Evolutionary conservation across 495 filamentous ascomycete species (phyloP).

Genomic region (Podospora appendiculata): DNA sequence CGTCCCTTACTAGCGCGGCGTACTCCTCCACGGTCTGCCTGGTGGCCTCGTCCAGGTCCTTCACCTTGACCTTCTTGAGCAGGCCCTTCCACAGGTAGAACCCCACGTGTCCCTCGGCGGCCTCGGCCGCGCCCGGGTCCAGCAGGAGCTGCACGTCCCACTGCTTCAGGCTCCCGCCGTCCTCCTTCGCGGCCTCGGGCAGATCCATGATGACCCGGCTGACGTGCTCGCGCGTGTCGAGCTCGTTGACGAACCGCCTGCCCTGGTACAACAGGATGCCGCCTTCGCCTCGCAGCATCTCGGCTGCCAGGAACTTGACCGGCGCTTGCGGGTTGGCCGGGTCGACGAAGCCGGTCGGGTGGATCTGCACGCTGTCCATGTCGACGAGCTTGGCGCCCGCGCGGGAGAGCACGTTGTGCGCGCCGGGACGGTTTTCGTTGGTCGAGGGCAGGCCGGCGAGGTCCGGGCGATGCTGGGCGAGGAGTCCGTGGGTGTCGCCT

Average conservation of each 20-base stretch:
- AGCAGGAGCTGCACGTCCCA: slow-evolving; percentile 50
- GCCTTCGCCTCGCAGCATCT: slow-evolving; percentile 51
- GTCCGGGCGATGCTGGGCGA: slow-evolving; percentile 48
- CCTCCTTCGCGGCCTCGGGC: slow-evolving; percentile 12
- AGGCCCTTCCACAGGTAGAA: slow-evolving; percentile 54
- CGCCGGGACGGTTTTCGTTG: slow-evolving; percentile 45
- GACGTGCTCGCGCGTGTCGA: slow-evolving; percentile 45
- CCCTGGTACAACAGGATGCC: slow-evolving; percentile 44
- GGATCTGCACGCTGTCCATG: slow-evolving; percentile 52
- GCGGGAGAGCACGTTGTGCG: slow-evolving; percentile 37
- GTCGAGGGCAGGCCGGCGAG: slow-evolving; percentile 50
- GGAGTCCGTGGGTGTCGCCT: slow-evolving; percentile 46
- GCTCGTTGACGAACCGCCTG: slow-evolving; percentile 49
- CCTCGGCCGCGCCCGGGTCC: slow-evolving; percentile 47
- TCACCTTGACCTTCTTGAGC: slow-evolving; percentile 42
- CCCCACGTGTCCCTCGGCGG: slow-evolving; percentile 42
- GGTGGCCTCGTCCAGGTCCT: slow-evolving; percentile 34
- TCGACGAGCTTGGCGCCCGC: slow-evolving; percentile 46
- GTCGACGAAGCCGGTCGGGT: slow-evolving; percentile 69
- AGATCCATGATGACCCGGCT: slow-evolving; percentile 38
- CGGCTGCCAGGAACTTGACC: slow-evolving; percentile 55
- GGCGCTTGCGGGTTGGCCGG: slow-evolving; percentile 33
- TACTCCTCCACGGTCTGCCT: slow-evolving; percentile 39
- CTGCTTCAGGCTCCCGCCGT: slow-evolving; percentile 24
- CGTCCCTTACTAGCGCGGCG: slow-evolving; percentile 28